Percentiles rank a stretch among this genome's conserved stretches.
These are phyloP conservation scores for Penicillium rolfsii DNA, from an alignment of 2,329 filamentous ascomycete genomes.

Conservation along the genomic window DNA sequence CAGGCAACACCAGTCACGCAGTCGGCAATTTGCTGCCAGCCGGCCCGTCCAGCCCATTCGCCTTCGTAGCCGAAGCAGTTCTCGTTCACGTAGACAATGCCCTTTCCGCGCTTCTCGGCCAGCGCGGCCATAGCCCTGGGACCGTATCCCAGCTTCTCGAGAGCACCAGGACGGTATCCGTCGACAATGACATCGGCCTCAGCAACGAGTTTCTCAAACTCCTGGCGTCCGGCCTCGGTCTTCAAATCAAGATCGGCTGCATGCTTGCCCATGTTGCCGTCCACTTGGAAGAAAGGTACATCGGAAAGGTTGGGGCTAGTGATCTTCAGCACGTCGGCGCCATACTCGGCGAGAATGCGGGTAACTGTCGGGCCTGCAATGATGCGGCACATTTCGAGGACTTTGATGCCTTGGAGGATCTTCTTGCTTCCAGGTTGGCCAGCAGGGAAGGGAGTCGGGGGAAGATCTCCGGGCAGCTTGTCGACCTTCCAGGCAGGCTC, in stretches of 20 bases:
- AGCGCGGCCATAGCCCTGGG: slow-evolving; percentile 58
- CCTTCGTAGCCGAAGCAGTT: slow-evolving; percentile 71
- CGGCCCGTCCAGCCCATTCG: slow-evolving; percentile 66
- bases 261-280: slow-evolving; percentile 74
- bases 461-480: slow-evolving; percentile 33
- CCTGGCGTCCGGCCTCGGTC: slow-evolving; percentile 53
- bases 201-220: slow-evolving; percentile 63
- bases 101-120: slow-evolving; percentile 60
- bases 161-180: slow-evolving; percentile 69
- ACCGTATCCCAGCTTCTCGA: slow-evolving; percentile 67
- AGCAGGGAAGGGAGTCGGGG: slow-evolving; percentile 35
- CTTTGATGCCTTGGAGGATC: slow-evolving; percentile 64
- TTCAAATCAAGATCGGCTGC: slow-evolving; percentile 68
- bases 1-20: slow-evolving; percentile 54
- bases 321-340: slow-evolving; percentile 73
- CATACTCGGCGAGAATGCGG: slow-evolving; percentile 73
- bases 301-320: slow-evolving; percentile 69
- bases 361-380: slow-evolving; percentile 76
- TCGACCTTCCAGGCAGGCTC: slow-evolving; percentile 43
- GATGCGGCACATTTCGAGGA: slow-evolving; percentile 74
- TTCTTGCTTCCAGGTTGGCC: slow-evolving; percentile 38
- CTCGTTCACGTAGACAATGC: slow-evolving; percentile 72
- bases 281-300: slow-evolving; percentile 73
- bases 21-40: slow-evolving; percentile 75
- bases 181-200: slow-evolving; percentile 70